Evolutionary conservation across 192 early-diverging fungal genomes (phyloP).

Genomic region (Oehlia diaphana): DNA sequence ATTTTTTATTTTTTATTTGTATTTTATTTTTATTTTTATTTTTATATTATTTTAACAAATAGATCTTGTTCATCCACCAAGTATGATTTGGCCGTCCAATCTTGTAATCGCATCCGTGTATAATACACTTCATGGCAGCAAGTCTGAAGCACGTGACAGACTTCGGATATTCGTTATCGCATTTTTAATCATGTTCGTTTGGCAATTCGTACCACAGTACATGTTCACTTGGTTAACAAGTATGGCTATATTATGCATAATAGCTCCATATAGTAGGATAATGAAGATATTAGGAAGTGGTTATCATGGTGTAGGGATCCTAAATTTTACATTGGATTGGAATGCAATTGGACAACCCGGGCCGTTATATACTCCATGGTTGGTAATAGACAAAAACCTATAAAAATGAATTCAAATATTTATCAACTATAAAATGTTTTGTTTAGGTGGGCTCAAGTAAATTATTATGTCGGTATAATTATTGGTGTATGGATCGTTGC

Average conservation of each 20-base stretch:
- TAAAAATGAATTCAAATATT: neutral
- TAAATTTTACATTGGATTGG: slow-evolving; percentile 78
- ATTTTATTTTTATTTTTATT: neutral
- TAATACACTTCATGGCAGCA: slow-evolving; percentile 43
- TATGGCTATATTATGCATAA: slow-evolving; percentile 39
- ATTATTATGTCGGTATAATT: slow-evolving; percentile 64
- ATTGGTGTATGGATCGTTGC: slow-evolving; percentile 34
- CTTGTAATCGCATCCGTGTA: slow-evolving; percentile 57
- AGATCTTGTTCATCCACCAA: slow-evolving; percentile 12
- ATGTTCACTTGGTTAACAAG: slow-evolving; percentile 33
- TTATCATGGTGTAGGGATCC: slow-evolving; percentile 65
- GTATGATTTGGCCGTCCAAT: slow-evolving; percentile 69
- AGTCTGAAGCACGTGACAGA: neutral
- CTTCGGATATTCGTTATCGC: slow-evolving; percentile 46
- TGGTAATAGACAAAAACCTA: slow-evolving; percentile 56
- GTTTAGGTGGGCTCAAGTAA: slow-evolving; percentile 57
- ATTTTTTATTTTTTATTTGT: neutral
- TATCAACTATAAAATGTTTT: neutral
- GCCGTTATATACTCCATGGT: slow-evolving; percentile 68
- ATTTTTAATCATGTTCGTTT: slow-evolving; percentile 44
- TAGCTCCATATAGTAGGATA: slow-evolving; percentile 33
- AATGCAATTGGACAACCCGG: slow-evolving; percentile 53
- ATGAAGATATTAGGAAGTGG: slow-evolving; percentile 47
- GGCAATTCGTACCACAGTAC: slow-evolving; percentile 51
- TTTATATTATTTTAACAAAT: neutral